Evolutionary conservation across 345 rosid species (phyloP), one percentile per base, ranked within the genome.

Genomic region (Salix dunnii): DNA sequence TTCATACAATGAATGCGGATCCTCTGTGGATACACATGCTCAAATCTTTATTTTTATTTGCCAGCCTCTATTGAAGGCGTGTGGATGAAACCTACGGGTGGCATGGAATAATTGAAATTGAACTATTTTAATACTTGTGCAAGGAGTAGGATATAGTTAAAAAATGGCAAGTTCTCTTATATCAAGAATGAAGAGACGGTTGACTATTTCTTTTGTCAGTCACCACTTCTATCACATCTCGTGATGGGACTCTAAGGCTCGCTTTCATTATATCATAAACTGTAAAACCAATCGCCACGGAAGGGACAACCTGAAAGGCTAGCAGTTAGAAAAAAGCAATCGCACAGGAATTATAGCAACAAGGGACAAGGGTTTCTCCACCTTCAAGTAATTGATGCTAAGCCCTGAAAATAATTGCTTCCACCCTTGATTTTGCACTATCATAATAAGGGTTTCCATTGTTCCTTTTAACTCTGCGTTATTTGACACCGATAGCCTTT

Each of bases 241-340:
- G 87, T 13, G 97, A 83, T 35, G 99, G 99, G 70, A 95, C 98
- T 84, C 88, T 84, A 67, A 94, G 84, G 79, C 77, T 81, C 71
- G 89, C 81, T 87, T 94, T 94, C 97, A 94, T 87, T 28, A 90
- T 49, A 82, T 95, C 99, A 72, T 95, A 95, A 9, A 93, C 91
- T 23, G 99, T 95, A 84, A 95, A 95, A 35, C 99, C 99, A 3
- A 91, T 95, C 43, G 97, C 97, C 73, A 93, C 97, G 0, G 97
- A 95, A 4, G 99, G 97, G 58, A 91, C 97, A 81, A 92, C 97
- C 97, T 92, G 84, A 68, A 63, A 81, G 33, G 10, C 55, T 23
- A 23, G 6, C 17, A 25, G 12, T n/a, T 16, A 42, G 33, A 5
- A 3, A 3, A 21, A 49, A 16, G 63, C 70, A 16, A 23, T 13